Percentiles rank a stretch among this genome's conserved stretches.
Conservation (phyloP, 805 yeast genomes). For the Metschnikowia lochheadii region DNA sequence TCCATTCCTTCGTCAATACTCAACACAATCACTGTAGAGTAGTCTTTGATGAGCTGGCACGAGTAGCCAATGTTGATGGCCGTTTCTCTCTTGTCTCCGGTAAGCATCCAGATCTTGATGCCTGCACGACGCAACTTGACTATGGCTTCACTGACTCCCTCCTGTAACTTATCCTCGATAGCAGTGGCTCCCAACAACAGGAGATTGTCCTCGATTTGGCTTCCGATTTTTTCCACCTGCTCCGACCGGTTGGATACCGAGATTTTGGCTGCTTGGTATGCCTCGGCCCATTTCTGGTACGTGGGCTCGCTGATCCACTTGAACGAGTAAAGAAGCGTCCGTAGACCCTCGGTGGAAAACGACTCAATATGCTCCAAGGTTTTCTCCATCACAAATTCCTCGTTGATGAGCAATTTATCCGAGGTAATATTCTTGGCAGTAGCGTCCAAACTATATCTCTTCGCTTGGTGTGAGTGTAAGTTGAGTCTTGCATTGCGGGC, state of each 20-base stretch:
- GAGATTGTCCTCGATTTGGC: constrained; percentile 61
- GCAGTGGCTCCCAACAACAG: constrained; percentile 89
- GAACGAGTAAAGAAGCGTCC: constrained; percentile 83
- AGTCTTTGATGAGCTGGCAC: constrained; percentile 88
- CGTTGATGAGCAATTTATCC: constrained; percentile 62
- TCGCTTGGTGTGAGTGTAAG: constrained; percentile 53
- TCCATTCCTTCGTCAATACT: constrained; percentile 45
- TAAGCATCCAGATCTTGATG: constrained; percentile 94
- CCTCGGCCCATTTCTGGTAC: constrained; percentile 62
- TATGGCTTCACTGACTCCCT: constrained; percentile 94
- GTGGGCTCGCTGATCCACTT: constrained; percentile 59
- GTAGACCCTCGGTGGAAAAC: constrained; percentile 89
- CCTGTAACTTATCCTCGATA: constrained; percentile 92
- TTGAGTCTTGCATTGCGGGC: constrained; percentile 53
- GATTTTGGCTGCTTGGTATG: constrained; percentile 73
- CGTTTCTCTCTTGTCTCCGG: constrained; percentile 97
- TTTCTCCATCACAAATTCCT: constrained; percentile 72
- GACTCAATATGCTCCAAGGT: constrained; percentile 90
- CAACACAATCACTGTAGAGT: constrained; percentile 80
- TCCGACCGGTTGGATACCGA: constrained; percentile 63
- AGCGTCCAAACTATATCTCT: constrained; percentile 44
- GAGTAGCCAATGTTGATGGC: constrained; percentile 97
- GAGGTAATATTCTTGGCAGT: constrained; percentile 25
- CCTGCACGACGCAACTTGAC: constrained; percentile 91
- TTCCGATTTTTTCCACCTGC: constrained; percentile 70